These are phyloP conservation scores for Pterulicium gracile DNA, from an alignment of 1,284 basidiomycete species.

Conservation along the genomic window DNA sequence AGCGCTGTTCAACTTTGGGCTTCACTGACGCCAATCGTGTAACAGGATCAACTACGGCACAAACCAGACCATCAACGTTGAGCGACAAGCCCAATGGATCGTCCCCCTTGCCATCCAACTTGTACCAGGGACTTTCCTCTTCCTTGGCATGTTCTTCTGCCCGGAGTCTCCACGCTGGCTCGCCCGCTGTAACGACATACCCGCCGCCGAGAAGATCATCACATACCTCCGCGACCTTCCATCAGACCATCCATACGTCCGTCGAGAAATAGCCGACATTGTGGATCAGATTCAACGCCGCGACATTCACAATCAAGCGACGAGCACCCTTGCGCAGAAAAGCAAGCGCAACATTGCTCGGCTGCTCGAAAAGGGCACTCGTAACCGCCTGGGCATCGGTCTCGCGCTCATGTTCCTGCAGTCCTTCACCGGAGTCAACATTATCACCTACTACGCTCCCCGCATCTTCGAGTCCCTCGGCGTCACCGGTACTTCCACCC, in stretches of 20 bases:
- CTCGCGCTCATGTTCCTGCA: not conserved
- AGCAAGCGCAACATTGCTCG: not conserved
- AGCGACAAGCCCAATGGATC: not conserved
- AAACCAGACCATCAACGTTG: not conserved
- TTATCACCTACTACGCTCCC: slow-evolving; percentile 59
- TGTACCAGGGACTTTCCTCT: not conserved
- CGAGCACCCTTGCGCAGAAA: not conserved
- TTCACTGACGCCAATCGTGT: not conserved
- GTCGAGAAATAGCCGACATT: too few relatives aligned
- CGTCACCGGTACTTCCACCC: slow-evolving; percentile 46
- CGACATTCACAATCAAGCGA: not conserved
- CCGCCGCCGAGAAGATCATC: too few relatives aligned
- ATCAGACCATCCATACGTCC: too few relatives aligned
- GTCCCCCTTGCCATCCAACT: slow-evolving; percentile 1
- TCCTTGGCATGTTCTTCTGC: not conserved
- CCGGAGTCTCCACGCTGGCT: not conserved
- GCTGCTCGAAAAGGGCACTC: not conserved
- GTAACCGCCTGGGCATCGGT: not conserved
- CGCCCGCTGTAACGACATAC: too few relatives aligned
- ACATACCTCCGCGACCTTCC: too few relatives aligned
- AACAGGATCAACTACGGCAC: not conserved
- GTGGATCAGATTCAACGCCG: too few relatives aligned
- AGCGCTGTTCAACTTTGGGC: not conserved
- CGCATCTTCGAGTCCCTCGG: slow-evolving; percentile 51
- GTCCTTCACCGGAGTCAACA: slow-evolving; percentile 38